Percentiles rank a stretch among this genome's conserved stretches.
Conservation (phyloP, 306 rosid genomes). For the Cucurbita maxima region DNA sequence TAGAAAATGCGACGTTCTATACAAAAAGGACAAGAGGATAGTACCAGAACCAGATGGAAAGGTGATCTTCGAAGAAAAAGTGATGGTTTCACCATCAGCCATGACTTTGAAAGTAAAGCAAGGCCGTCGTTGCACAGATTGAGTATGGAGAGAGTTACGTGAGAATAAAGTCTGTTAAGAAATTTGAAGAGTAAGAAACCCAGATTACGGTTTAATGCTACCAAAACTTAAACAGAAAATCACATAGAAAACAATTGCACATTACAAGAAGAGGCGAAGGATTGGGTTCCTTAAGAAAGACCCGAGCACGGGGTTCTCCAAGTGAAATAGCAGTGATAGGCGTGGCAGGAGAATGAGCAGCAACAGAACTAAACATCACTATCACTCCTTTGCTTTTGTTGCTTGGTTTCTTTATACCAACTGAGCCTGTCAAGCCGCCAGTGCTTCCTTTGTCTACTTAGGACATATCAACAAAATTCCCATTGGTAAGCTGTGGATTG, state of each 20-base stretch:
- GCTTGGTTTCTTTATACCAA: neutral
- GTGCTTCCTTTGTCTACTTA: neutral
- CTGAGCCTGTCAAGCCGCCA: neutral
- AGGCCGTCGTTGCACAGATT: slow-evolving; percentile 10
- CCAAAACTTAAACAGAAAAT: neutral
- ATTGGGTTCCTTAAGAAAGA: neutral
- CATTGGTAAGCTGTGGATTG: neutral
- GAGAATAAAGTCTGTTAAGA: slow-evolving; percentile 10
- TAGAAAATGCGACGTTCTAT: neutral
- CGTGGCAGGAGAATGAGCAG: slow-evolving; percentile 3
- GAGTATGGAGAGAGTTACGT: slow-evolving; percentile 6
- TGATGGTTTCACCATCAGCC: slow-evolving; percentile 29
- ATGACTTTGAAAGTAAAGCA: slow-evolving; percentile 36
- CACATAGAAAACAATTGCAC: neutral
- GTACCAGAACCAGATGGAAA: slow-evolving; percentile 30
- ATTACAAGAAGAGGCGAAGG: slow-evolving; percentile 5
- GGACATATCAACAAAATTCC: neutral
- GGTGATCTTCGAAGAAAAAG: slow-evolving; percentile 17
- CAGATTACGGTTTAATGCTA: neutral
- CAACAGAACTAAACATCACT: slow-evolving; percentile 16
- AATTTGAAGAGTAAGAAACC: neutral
- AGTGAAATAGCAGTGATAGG: neutral
- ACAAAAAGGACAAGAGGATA: neutral
- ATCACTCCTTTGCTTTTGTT: neutral
- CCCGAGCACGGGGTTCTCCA: neutral